Evolutionary conservation across 306 rosid species (phyloP).

Genomic region (Fragaria vesca): DNA sequence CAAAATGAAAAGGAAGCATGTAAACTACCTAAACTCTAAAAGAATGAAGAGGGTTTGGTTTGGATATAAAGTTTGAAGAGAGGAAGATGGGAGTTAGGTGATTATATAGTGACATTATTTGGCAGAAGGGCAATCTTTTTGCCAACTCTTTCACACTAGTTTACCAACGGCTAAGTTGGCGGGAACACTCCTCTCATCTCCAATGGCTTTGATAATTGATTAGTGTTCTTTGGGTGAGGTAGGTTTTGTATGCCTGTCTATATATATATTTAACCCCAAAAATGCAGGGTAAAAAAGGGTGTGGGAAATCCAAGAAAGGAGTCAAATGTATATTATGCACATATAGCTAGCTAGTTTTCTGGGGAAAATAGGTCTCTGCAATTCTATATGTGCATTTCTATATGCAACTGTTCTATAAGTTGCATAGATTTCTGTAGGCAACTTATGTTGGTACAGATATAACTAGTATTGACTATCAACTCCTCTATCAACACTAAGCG

Average conservation of each 20-base stretch:
- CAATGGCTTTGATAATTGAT: slow-evolving; percentile 33
- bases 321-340: neutral
- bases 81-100: slow-evolving; percentile 65
- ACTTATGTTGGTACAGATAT: no score
- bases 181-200: slow-evolving; percentile 45
- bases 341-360: neutral
- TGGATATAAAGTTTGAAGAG: slow-evolving; percentile 10
- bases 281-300: slow-evolving; percentile 40
- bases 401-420: no score
- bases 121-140: slow-evolving; percentile 58
- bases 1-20: slow-evolving; percentile 40
- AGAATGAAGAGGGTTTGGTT: slow-evolving; percentile 37
- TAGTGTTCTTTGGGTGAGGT: slow-evolving; percentile 26
- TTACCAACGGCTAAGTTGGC: slow-evolving; percentile 42
- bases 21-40: slow-evolving; percentile 52
- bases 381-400: neutral
- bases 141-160: slow-evolving; percentile 45
- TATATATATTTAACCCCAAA: slow-evolving; percentile 25
- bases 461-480: neutral
- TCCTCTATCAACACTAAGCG: neutral
- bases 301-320: slow-evolving; percentile 20
- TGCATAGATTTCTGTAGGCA: no score
- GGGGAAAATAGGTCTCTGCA: neutral
- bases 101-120: slow-evolving; percentile 28
- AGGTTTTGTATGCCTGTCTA: slow-evolving; percentile 16